Base-by-base conservation (phyloP, 2,329 filamentous ascomycete genomes). In the Aureobasidium sp. region DNA sequence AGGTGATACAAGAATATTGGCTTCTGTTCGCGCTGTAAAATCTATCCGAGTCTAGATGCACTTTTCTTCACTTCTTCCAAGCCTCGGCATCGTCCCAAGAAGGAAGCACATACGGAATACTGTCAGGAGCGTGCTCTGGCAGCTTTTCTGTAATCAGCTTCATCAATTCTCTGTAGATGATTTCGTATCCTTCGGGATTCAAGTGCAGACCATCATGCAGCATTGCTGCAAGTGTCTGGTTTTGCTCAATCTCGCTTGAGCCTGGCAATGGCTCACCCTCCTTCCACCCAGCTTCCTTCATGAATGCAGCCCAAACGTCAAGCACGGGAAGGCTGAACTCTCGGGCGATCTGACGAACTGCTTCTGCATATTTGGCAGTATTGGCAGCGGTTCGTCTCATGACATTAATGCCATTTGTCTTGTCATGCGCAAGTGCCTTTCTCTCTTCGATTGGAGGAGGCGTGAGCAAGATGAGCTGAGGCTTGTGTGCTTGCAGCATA, bases 401-500 rank as follows among this genome's bases (percentile, higher is more conserved):
- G 65, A 68, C 69, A 41, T 66, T 63, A 60, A 71, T 73, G 60
- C 73, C 76, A 56, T 66, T 77, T 51, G 63, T 69, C 63, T 72
- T 71, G 78, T 78, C 67, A 73, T 64, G 71, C 71, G 59, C 78
- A 77, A 79, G 78, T 41, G 84, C 75, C 64, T 86, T 83, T 72
- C 90, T 86, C 75, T 95, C 87, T 69, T 96, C 88, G 56, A 95
- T 75, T 0, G 92, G 92, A 1, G 92, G 90, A 29, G 93, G 91
- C 0, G 90, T 88, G 52, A 97, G 81, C 6, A 97, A 78, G 48
- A 97, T 79, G 61, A 92, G 87, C 1, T 71, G 52, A 29, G 89
- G 86, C 39, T 82, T 80, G 70, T 97, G 92, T 6, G 84, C 86
- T 62, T 75, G 74, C 64, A 96, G 81, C 63, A 79, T 77, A 8